These are phyloP conservation scores for Colletotrichum trifolii DNA, from an alignment of 2,329 filamentous ascomycete genomes.

Conservation along the genomic window DNA sequence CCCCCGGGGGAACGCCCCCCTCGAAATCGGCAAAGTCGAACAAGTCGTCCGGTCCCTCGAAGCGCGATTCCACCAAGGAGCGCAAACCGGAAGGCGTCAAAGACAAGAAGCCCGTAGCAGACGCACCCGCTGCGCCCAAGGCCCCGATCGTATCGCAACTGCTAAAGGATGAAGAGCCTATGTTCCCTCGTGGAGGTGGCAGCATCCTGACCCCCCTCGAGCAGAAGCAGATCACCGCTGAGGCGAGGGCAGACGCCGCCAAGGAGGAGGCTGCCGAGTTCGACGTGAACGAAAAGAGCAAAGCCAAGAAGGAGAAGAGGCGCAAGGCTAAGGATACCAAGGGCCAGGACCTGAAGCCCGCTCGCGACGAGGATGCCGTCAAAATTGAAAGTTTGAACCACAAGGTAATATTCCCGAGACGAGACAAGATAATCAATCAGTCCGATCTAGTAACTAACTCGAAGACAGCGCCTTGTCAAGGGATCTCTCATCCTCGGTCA, in stretches of 20 bases:
- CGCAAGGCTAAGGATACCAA: conserved; percentile 64
- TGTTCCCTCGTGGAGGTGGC: conserved; percentile 92
- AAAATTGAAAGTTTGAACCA: conserved; percentile 90
- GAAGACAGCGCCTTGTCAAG: conserved; percentile 77
- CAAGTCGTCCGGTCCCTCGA: conserved; percentile 39
- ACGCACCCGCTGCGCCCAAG: conserved; percentile 43
- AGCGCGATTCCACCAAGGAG: conserved; percentile 39
- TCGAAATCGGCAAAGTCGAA: conserved; percentile 59
- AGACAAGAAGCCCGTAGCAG: conserved; percentile 45
- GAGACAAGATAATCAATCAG: not conserved
- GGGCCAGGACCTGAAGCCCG: conserved; percentile 52
- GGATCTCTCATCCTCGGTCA: conserved; percentile 91
- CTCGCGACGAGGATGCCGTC: conserved; percentile 66
- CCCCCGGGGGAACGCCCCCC: conserved; percentile 61
- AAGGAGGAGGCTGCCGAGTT: conserved; percentile 78
- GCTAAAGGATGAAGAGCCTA: conserved; percentile 81
- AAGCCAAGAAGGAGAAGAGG: conserved; percentile 65
- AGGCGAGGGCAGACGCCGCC: conserved; percentile 90
- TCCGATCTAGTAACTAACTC: conserved; percentile 45
- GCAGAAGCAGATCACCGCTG: conserved; percentile 94
- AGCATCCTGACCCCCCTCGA: conserved; percentile 92
- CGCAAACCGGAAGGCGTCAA: conserved; percentile 47
- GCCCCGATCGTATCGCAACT: conserved; percentile 53
- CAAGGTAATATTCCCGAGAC: conserved; percentile 68
- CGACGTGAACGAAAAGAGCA: conserved; percentile 59